Conservation (phyloP, 2,329 filamentous ascomycete genomes). For the Teratosphaeria nubilosa region DNA sequence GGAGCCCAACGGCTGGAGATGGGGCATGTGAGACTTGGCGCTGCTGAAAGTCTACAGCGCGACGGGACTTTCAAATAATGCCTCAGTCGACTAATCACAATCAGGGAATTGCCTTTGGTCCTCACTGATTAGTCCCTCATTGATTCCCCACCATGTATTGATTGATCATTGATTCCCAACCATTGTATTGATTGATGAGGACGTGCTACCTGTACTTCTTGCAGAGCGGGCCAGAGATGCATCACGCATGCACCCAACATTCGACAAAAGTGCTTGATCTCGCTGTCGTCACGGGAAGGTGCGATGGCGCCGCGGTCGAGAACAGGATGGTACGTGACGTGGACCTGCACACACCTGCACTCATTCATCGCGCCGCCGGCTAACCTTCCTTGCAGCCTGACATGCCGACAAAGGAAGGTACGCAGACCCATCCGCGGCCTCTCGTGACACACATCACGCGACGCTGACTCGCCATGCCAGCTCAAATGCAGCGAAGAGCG, state of each 20-base stretch:
- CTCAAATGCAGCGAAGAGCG: conserved; percentile 56
- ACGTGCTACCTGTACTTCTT: no score
- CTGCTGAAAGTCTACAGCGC: no score
- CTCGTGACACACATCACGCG: background rate
- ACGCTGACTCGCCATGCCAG: conserved; percentile 23
- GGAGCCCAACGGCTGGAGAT: background rate
- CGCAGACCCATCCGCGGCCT: background rate
- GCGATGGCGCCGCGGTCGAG: conserved; percentile 22
- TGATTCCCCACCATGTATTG: no score
- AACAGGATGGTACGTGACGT: conserved; percentile 23
- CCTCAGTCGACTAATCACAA: no score
- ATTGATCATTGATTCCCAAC: no score
- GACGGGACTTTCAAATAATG: no score
- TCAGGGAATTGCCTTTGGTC: no score
- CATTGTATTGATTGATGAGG: background rate
- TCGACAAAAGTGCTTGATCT: background rate
- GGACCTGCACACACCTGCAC: background rate
- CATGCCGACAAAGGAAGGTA: conserved; percentile 26
- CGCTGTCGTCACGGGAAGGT: background rate
- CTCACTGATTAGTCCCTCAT: no score
- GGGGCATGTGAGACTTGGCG: background rate
- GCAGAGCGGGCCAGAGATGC: background rate
- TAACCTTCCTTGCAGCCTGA: conserved; percentile 22
- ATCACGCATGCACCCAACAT: no score
- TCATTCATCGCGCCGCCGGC: conserved; percentile 7